Base-by-base conservation (phyloP, 2,329 filamentous ascomycete species). In the Claviceps maximensis region DNA sequence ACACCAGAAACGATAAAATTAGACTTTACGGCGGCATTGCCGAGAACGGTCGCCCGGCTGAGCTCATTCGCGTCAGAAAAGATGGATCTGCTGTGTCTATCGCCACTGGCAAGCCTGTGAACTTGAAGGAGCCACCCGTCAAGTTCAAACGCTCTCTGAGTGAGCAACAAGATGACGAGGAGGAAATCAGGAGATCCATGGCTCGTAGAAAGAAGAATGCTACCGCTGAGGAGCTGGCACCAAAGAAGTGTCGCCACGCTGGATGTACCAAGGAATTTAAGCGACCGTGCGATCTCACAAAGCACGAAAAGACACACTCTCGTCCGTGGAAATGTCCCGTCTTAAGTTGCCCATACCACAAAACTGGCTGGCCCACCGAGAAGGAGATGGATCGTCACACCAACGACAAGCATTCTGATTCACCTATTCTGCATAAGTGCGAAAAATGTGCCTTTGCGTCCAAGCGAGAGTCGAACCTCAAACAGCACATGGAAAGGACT, bases 401-500 rank as follows among this genome's bases (percentile, higher is more conserved):
- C 69, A 96, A 96, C 67, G 93, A 98, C 74, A 95, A 94, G 73
- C 93, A 98, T 72, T 90, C 87, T 19, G 72, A 79, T 51, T 77
- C 83, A 36, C 90, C 93, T 4, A 76, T 82, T 45, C 83, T 94
- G 73, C 95, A 83, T 69, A 83, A 87, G 71, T 98, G 93, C 71
- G 71, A 82, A 61, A 85, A 85, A 25, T 97, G 93, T 76, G 83
- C 87, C 0, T 97, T 97, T 74, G 86, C 89, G 64, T 95, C 90
- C 12, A 97, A 97, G 76, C 85, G 90, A 55, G 87, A 95, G 72
- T 93, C 87, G 57, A 97, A 97, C 69, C 94, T 89, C 79, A 96
- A 96, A 68, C 91, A 96, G 69, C 90, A 97, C 71, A 96, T 96
- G 90, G 91, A 97, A 74, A 96, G 96, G 70, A 86, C 88, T 0